Evolutionary conservation across 805 yeast genomes (phyloP), one percentile per base, ranked within the genome.

Genomic region (Ogataea naganishii): DNA sequence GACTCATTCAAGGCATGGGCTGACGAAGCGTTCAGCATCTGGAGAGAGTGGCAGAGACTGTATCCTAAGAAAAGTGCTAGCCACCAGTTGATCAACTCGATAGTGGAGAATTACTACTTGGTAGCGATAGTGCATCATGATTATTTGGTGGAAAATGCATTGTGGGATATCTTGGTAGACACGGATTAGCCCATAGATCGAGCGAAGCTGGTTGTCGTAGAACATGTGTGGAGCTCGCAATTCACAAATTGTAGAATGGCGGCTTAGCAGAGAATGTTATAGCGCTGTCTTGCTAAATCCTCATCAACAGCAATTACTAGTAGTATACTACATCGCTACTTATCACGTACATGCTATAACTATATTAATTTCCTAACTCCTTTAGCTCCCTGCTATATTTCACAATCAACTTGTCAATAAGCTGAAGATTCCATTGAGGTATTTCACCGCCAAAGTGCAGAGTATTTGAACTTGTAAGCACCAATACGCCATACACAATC

Each of bases 1-100:
- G 95, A 86, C 44, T 84, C 96, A 2, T 89, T 92, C 62, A 72
- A 72, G 41, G 96, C 96, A 1, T 92, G 98, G 98, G 73, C 80
- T 43, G 96, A 88, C 46, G 99, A 92, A 53, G 94, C 95, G 1
- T 92, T 85, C 56, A 68, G 74, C 34, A 80, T 92, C 36, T 83
- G 96, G 92, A 58, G 65, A 23, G 95, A 88, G 52, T 92, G 99
- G 99, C 81, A 80, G 27, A 67, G 79, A 39, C 64, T 92, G 33
- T 92, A 86, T 51, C 69, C 75, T 40, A 59, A 66, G 61, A 58
- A 56, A 51, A 55, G 75, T 10, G 57, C 58, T 16, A 60, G 86
- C n/a, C 72, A 66, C 46, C 57, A 70, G 27, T 65, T 89, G 43
- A 66, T 92, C 39, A 69, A 71, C 32, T 49, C 61, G 13, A 65